Evolutionary conservation across 2,329 filamentous ascomycete genomes (phyloP).

Genomic region (Ilyonectria robusta): DNA sequence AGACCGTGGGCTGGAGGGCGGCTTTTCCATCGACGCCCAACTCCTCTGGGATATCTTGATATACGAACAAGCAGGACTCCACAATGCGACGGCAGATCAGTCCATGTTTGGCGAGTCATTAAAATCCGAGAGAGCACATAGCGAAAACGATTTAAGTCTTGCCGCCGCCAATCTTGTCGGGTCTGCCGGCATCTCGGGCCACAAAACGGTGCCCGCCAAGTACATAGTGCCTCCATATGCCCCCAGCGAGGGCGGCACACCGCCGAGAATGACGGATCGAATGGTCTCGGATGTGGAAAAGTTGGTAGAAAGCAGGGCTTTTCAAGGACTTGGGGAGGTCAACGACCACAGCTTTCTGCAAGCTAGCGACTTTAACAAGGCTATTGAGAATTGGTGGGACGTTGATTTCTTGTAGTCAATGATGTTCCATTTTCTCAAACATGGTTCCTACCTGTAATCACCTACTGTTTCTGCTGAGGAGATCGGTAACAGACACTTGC

Average conservation of each 20-base stretch:
- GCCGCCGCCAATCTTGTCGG: constrained; percentile 52
- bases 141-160: constrained; percentile 10
- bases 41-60: constrained; percentile 55
- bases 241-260: constrained; percentile 44
- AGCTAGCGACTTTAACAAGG: constrained; percentile 1
- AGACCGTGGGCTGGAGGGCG: constrained; percentile 34
- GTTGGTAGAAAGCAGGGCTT: not conserved
- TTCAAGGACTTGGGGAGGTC: not conserved
- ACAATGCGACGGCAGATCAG: constrained; percentile 36
- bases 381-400: constrained; percentile 1
- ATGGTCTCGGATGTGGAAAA: not conserved
- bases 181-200: constrained; percentile 54
- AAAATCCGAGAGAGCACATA: constrained; percentile 19
- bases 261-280: not conserved
- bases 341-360: not conserved
- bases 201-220: constrained; percentile 49
- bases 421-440: not conserved
- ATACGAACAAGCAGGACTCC: constrained; percentile 52
- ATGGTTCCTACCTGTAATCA: not conserved
- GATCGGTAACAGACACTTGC: not conserved
- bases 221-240: constrained; percentile 51
- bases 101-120: constrained; percentile 40
- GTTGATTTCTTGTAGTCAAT: constrained; percentile 3
- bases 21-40: constrained; percentile 50
- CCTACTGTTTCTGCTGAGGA: no score